phyloP scores from a whole-genome alignment of 129 eudicot species.

The Pseudognaphalium luteoalbum region DNA sequence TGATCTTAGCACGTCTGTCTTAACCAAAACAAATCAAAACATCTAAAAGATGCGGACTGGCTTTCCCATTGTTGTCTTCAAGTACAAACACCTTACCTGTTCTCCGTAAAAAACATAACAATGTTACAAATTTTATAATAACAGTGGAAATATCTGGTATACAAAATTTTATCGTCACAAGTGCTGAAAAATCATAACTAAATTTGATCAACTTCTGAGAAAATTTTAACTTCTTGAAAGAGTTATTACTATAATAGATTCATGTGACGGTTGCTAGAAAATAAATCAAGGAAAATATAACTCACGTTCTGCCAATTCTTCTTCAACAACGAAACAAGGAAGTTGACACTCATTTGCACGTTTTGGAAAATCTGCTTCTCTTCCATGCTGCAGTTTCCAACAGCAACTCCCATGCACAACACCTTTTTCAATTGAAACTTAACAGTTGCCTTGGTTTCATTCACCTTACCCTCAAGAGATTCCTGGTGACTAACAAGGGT shows the following conservation, averaged over 20 bases:
- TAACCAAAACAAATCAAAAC: slow-evolving; percentile 11
- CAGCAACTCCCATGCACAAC: slow-evolving; percentile 77
- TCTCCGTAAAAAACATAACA: too few species aligned
- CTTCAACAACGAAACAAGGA: slow-evolving; percentile 59
- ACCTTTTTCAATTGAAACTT: slow-evolving; percentile 69
- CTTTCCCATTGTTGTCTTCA: slow-evolving; percentile 59
- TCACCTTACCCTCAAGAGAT: slow-evolving; percentile 59
- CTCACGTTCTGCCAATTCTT: slow-evolving; percentile 76
- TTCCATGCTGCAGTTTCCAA: slow-evolving; percentile 65
- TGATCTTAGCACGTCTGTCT: not conserved
- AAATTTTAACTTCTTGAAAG: not conserved
- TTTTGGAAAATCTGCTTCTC: slow-evolving; percentile 68
- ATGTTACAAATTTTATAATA: not conserved
- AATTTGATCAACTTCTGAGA: not conserved
- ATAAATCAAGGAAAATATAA: not conserved
- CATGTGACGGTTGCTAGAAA: not conserved
- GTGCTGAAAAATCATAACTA: too few species aligned
- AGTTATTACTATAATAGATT: not conserved
- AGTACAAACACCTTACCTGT: slow-evolving; percentile 54
- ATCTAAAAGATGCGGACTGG: slow-evolving; percentile 47
- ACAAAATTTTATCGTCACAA: too few species aligned
- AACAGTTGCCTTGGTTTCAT: slow-evolving; percentile 59
- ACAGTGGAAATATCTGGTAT: too few species aligned
- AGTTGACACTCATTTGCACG: slow-evolving; percentile 70
- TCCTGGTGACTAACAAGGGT: slow-evolving; percentile 63